phyloP scores from a whole-genome alignment of 345 rosid genomes.

The Raphanus raphanistrum region DNA sequence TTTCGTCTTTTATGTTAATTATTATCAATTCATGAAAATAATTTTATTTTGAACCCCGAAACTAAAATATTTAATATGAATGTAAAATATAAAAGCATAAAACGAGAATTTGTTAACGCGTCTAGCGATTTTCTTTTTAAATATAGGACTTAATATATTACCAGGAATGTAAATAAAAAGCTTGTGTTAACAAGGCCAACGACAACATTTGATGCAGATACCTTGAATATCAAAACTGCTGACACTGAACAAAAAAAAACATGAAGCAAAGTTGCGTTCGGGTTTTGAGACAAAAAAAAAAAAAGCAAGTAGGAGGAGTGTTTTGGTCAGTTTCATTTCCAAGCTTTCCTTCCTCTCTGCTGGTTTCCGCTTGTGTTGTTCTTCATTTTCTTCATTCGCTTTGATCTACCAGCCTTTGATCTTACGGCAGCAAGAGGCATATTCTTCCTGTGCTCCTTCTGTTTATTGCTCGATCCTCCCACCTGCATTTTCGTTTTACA shows the following conservation, averaged over 20 bases:
- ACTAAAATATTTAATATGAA: too few species aligned
- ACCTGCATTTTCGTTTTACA: conserved; percentile 46
- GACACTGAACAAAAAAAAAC: background rate
- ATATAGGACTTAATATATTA: too few species aligned
- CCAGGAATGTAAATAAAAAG: background rate
- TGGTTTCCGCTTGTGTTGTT: conserved; percentile 54
- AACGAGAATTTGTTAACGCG: too few species aligned
- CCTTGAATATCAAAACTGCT: conserved; percentile 10
- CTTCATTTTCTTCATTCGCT: conserved; percentile 54
- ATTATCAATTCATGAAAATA: too few species aligned
- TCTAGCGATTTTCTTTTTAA: too few species aligned
- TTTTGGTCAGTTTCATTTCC: conserved; percentile 52
- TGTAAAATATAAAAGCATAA: too few species aligned
- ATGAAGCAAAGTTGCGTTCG: conserved; percentile 16
- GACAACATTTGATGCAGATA: background rate
- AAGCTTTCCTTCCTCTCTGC: conserved; percentile 84
- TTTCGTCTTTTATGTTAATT: too few species aligned
- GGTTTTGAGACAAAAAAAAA: conserved; percentile 18
- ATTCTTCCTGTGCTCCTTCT: conserved; percentile 82
- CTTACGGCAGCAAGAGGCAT: conserved; percentile 87
- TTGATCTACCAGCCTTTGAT: conserved; percentile 56
- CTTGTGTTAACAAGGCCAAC: background rate
- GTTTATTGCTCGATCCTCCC: conserved; percentile 79
- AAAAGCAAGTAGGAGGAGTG: background rate
- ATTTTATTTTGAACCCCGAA: too few species aligned